Base-by-base conservation (phyloP, 768 basidiomycete species). In the Lactarius pseudohatsudake region DNA sequence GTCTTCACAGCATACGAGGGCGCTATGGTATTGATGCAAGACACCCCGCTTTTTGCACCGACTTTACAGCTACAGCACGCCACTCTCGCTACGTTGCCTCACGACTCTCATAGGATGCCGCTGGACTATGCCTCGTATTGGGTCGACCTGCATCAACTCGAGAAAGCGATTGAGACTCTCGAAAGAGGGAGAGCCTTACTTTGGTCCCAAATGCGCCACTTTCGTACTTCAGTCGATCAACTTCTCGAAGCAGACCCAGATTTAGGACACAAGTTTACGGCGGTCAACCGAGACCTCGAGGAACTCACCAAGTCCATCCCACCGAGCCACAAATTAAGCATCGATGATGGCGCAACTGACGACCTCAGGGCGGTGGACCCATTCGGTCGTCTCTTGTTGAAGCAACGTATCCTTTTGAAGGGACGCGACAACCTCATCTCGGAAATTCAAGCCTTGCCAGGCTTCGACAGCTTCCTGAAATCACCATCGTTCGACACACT, bases 31-130 rank as follows among this genome's bases (percentile, higher is more conserved):
- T 15, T 54, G 15, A 57, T 57, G 30, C 30, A 57, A 36, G 55
- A 47, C 32, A 15, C 22, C 28, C 7, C 45, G 6, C 10, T 16
- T 4, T 47, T 28, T 10, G 62, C 43, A 16, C 62, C 62, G 18
- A 64, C 55, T 3, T 18, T 64, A 13, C 54, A 64, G 26, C 20
- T 20, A 28, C 62, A 64, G 2, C 56, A 64, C 30, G 11, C 47
- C 28, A 32, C 30, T 26, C 22, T 50, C 22, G n/a, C 22, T 3
- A n/a, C 0, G n/a, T 22, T 22, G 22, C 36, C 36, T 4, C 22
- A 50, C 11, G 22, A 15, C 0, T 50, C 10, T 50, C 47, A 50
- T 50, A n/a, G 8, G 45, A 47, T 47, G 45, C 45, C 45, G 18
- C n/a, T n/a, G n/a, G 45, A 47, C 45, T 47, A 47, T 47, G 45